Evolutionary conservation across 225 moss, liverwort and hornwort genomes (phyloP).

Genomic region (Asterella californica): DNA sequence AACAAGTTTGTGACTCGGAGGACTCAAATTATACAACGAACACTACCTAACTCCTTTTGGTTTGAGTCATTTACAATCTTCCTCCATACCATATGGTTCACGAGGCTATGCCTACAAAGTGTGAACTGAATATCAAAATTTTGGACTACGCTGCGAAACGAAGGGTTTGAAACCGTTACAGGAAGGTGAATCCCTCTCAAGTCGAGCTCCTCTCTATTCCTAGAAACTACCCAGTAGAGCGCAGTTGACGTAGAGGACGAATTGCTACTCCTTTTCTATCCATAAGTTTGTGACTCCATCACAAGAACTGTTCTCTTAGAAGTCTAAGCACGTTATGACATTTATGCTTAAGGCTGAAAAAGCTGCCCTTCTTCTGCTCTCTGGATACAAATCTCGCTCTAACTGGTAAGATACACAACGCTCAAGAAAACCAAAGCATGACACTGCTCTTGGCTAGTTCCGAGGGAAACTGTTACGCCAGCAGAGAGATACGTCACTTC

Average conservation of each 20-base stretch:
- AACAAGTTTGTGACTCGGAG: too few relatives aligned
- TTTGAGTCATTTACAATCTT: background rate
- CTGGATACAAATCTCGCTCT: background rate
- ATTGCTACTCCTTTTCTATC: background rate
- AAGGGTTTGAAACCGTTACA: background rate
- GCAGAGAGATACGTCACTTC: slow-evolving; percentile 12
- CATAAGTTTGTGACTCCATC: background rate
- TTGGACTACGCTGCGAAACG: background rate
- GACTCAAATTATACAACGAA: too few relatives aligned
- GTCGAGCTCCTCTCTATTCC: background rate
- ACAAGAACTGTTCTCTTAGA: background rate
- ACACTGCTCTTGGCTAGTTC: background rate
- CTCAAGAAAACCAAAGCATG: background rate
- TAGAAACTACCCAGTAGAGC: too few relatives aligned
- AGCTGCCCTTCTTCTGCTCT: background rate
- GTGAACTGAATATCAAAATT: background rate
- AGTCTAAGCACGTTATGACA: background rate
- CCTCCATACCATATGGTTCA: background rate
- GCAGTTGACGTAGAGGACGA: too few relatives aligned
- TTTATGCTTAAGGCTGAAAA: background rate
- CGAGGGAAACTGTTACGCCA: background rate
- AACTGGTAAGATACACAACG: background rate
- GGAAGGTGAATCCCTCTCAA: background rate
- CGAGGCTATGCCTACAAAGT: background rate
- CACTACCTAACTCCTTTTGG: too few relatives aligned